Evolutionary conservation across 2,329 filamentous ascomycete species (phyloP), one percentile per base, ranked within the genome.

Genomic region (Gremmenia infestans): DNA sequence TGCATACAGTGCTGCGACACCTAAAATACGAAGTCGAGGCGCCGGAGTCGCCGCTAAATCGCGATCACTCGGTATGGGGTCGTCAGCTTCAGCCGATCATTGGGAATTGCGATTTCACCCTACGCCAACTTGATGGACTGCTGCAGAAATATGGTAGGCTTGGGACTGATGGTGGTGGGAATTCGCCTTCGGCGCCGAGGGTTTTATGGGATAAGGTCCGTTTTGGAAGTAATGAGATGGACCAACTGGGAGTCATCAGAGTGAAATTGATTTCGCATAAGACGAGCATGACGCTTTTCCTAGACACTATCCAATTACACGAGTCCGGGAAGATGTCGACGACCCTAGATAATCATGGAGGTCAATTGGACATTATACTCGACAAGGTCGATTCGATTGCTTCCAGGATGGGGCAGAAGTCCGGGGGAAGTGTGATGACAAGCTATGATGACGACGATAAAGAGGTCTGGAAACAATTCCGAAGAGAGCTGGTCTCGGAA

Each of bases 331-430:
- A 74, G 59, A 65, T 73, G 62, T 60, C 70, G 56, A 63, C 64
- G 19, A 56, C 51, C 5, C 52, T 67, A 35, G 60, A 67, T 48
- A 60, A 59, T 45, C 56, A 65, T 9, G 61, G 63, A 59, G 58
- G 66, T 72, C 49, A 72, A 47, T 70, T 83, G 36, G 78, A 85
- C 55, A 66, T 68, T 7, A 83, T 86, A 64, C 80, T 83, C 67
- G 78, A 82, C 65, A 82, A 84, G 63, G 78, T 86, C 35, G 82
- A 86, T 62, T 70, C 70, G 32, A 78, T 86, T 59, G 82, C 83
- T 3, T 68, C 73, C 11, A 74, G 76, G 11, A 72, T 85, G 23
- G 79, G 78, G 50, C 72, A 72, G 11, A 73, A 74, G 36, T 50
- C 51, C 71, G 72, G 46, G 70, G 72, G 59, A 48, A 59, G 57